Percentiles rank a stretch among this genome's conserved stretches.
phyloP scores from a whole-genome alignment of 331 rosid genomes.

The Rhamnella rubrinervis region DNA sequence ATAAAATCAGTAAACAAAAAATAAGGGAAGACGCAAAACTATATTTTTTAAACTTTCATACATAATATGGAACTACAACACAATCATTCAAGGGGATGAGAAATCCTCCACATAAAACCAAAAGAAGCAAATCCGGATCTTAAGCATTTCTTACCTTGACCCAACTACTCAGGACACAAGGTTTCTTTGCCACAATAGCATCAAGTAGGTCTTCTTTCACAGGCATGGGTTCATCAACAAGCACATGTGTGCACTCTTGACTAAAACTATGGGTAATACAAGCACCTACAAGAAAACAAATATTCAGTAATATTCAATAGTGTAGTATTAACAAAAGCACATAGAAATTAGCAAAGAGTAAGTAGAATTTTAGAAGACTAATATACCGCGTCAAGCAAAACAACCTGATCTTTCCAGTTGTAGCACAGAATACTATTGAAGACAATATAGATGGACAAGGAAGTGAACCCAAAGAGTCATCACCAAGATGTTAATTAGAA shows the following conservation, averaged over 20 bases:
- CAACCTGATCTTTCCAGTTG: background rate
- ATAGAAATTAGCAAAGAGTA: background rate
- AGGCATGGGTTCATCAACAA: constrained; percentile 72
- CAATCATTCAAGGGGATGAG: no score
- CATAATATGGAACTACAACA: no score
- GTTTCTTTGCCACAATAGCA: constrained; percentile 66
- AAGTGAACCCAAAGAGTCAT: no score
- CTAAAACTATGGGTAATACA: constrained; percentile 34
- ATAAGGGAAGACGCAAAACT: no score
- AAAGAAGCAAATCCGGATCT: constrained; percentile 22
- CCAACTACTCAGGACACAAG: constrained; percentile 66
- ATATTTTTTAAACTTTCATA: no score
- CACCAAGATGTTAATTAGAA: no score
- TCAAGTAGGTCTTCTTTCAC: constrained; percentile 57
- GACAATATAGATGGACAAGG: no score
- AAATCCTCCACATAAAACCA: background rate
- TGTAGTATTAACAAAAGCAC: constrained; percentile 1
- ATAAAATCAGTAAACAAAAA: no score
- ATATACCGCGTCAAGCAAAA: background rate
- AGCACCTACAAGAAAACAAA: constrained; percentile 58
- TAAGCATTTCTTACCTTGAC: constrained; percentile 59
- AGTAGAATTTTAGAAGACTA: background rate
- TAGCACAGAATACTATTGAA: no score
- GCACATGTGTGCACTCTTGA: constrained; percentile 81
- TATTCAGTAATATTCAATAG: background rate